Base-by-base conservation (phyloP, 345 rosid genomes). In the Trapa incisa region DNA sequence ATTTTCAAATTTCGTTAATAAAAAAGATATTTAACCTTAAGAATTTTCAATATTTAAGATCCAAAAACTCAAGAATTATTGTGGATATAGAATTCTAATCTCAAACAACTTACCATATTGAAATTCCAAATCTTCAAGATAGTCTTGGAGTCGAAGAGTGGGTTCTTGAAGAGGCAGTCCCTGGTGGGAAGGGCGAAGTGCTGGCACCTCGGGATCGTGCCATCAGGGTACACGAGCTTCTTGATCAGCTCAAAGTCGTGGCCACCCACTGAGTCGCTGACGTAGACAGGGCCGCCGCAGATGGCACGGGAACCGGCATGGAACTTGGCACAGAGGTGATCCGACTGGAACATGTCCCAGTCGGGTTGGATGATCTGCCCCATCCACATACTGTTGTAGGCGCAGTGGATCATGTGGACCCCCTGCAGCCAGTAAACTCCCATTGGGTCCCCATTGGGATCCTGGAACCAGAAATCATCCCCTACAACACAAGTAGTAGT, bases 281-380 rank as follows among this genome's bases (percentile, higher is more conserved):
- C 80, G 37, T 92, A 92, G 32, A 92, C 70, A 0, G 96, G 97
- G 10, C 98, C 98, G 14, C 98, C 98, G 5, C 85, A 92, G 61
- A 92, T 89, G 65, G 96, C 93, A 72, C 97, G 74, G 13, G 96
- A 87, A 0, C 89, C 96, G 1, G 96, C 93, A 52, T 92, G 98
- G 66, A 79, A 92, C 73, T 92, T 82, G 67, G 98, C 96, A 67
- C 96, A 88, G 52, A 67, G 70, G 67, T 92, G 98, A 65, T 89
- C 96, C 6, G 98, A 92, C 62, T 92, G 96, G 78, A 92, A 92
- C 97, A 92, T 92, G 66, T 92, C 98, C 98, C 98, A 89, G 68
- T 92, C 98, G 35, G 98, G 98, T 38, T 85, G 92, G 63, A 89
- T 83, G 43, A 89, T 77, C 67, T 89, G 89, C 16, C 98, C 97